Base-by-base conservation (phyloP, 441 rosid genomes). In the Melianthus villosus region DNA sequence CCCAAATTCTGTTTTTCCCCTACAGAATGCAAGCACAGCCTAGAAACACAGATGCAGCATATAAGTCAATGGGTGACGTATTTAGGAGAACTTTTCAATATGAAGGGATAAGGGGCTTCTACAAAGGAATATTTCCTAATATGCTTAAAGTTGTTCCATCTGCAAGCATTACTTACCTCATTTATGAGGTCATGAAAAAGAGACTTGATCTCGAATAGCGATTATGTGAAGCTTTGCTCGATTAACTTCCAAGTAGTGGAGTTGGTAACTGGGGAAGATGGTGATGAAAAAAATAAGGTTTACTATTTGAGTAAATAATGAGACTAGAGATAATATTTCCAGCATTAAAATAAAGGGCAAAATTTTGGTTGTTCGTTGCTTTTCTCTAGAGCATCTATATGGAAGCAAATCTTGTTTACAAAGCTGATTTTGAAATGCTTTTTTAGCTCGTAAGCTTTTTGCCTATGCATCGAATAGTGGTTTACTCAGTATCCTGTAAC, bases 81-180 rank as follows among this genome's bases (percentile, higher is more conserved):
- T 75, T 71, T 47, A 59, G 57, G 69, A 75, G 56, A 59, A 75
- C 83, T 6, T 63, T 68, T 43, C 63, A 38, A 30, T 57, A 46
- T 5, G 83, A 75, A 64, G 79, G 76, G 68, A 46, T 33, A 7
- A 59, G 79, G 60, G 93, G 85, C 22, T 80, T 81, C 50, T 84
- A 77, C 69, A 77, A 77, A 69, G 95, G 89, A 40, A 62, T 77
- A 1, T 58, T 77, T 46, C 95, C 93, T 0, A 80, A 73, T 47
- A 79, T 77, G 38, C 81, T 78, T 19, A 73, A 77, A 58, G 89
- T 78, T 22, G 85, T 73, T 38, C 89, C 89, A 26, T 68, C 82
- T 5, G 89, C 89, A 32, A 80, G 93, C 67, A 84, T 80, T 22
- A 77, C 95, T 0, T 84, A 84, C 43, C 22, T 80, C 65, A 75